Evolutionary conservation across 768 basidiomycete species (phyloP).

Genomic region (Cystoderma amianthinum): DNA sequence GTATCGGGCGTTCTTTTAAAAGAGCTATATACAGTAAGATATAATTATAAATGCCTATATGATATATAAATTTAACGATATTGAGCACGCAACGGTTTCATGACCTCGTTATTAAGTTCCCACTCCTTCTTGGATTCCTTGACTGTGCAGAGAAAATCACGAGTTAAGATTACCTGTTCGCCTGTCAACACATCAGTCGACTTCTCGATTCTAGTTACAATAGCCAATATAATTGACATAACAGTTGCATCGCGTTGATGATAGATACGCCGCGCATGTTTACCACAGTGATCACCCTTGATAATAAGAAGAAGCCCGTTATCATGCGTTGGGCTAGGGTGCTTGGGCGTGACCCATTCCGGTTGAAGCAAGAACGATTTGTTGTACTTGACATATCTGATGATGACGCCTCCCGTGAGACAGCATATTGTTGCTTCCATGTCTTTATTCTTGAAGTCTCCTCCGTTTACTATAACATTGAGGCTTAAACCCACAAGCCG

Average conservation of each 20-base stretch:
- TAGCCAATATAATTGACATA: neutral
- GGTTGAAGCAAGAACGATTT: neutral
- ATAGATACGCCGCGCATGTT: neutral
- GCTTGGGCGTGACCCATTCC: neutral
- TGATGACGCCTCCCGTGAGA: neutral
- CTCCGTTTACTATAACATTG: slow-evolving; percentile 3
- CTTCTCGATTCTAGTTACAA: neutral
- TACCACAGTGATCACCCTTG: slow-evolving; percentile 7
- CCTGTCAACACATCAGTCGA: neutral
- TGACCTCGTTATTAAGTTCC: neutral
- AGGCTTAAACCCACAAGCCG: slow-evolving; percentile 2
- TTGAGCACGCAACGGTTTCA: neutral
- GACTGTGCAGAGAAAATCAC: neutral
- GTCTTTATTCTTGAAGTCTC: slow-evolving; percentile 4
- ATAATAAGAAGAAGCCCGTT: slow-evolving; percentile 9
- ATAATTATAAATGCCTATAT: too few species aligned
- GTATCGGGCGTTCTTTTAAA: too few species aligned
- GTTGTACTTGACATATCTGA: neutral
- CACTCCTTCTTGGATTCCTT: neutral
- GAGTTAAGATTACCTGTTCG: neutral
- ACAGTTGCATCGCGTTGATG: neutral
- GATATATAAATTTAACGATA: too few species aligned
- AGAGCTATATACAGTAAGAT: too few species aligned
- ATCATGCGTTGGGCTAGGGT: slow-evolving; percentile 7
- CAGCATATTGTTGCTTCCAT: neutral